A percentile compares a stretch with the other conserved stretches of the same genome.
Evolutionary conservation across 169 alveolate genomes (phyloP).

Genomic region (Cryptosporidium xiaoi): DNA sequence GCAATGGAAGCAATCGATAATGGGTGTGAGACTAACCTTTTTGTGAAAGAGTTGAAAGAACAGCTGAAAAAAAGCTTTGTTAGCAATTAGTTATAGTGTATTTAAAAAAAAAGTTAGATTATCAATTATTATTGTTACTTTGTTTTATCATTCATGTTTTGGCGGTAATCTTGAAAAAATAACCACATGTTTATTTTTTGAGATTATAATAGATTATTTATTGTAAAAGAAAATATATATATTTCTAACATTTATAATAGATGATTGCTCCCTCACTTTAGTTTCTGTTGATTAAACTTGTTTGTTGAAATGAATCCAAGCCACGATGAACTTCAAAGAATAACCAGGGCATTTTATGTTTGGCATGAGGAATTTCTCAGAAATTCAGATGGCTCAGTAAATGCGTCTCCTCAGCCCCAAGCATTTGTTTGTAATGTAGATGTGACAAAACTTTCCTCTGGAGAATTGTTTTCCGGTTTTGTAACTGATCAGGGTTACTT

Average conservation of each 20-base stretch:
- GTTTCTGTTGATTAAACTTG: not conserved
- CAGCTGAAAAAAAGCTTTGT: no score
- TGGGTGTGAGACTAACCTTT: no score
- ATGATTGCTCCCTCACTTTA: no score
- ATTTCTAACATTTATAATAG: no score
- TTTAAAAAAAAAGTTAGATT: no score
- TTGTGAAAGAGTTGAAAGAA: no score
- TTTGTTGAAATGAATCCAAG: not conserved
- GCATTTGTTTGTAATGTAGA: slow-evolving; percentile 65
- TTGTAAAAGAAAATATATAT: no score
- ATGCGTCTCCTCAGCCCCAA: slow-evolving; percentile 63
- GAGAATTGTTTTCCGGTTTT: slow-evolving; percentile 53
- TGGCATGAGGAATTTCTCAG: slow-evolving; percentile 66
- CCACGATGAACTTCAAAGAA: not conserved
- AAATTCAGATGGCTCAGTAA: slow-evolving; percentile 18
- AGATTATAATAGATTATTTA: no score
- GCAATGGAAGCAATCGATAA: slow-evolving; percentile 23
- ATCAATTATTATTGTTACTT: no score
- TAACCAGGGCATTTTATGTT: slow-evolving; percentile 56
- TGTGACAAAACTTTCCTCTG: slow-evolving; percentile 26
- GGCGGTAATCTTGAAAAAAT: no score
- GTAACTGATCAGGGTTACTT: slow-evolving; percentile 49
- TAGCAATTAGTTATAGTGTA: no score
- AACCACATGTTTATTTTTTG: not conserved
- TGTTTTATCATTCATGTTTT: no score